phyloP scores from a whole-genome alignment of 371 early-diverging fungal species.

The Mortierella sp. region DNA sequence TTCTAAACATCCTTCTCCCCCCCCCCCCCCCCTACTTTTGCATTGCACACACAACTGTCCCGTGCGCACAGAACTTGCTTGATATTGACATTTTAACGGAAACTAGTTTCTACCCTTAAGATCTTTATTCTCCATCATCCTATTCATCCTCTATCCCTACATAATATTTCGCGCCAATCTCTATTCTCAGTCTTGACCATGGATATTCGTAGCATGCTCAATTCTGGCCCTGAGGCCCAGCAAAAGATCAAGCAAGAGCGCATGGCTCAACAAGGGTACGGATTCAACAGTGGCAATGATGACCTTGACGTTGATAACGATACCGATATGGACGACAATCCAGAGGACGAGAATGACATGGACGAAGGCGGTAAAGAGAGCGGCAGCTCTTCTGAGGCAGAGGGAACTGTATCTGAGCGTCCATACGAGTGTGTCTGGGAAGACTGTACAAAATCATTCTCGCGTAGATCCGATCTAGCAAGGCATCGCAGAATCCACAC shows the following conservation, averaged over 20 bases:
- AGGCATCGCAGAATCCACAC: conserved; percentile 82
- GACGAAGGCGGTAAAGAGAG: conserved; percentile 42
- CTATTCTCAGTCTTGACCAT: conserved; percentile 7
- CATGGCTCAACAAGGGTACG: background rate
- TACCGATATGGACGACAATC: conserved; percentile 22
- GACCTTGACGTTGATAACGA: conserved; percentile 11
- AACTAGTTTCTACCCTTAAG: background rate
- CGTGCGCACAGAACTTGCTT: background rate
- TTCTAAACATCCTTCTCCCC: background rate
- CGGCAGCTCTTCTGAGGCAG: conserved; percentile 48
- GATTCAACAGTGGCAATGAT: background rate
- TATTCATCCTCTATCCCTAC: background rate
- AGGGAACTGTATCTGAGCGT: conserved; percentile 46
- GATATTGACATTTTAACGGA: too few relatives aligned
- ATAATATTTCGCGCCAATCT: background rate
- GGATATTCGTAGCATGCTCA: conserved; percentile 50
- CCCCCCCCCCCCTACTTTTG: too few relatives aligned
- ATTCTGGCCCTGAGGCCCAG: conserved; percentile 42
- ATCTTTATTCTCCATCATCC: background rate
- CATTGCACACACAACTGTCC: background rate
- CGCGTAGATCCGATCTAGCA: conserved; percentile 77
- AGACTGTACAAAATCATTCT: conserved; percentile 74
- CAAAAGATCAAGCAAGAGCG: conserved; percentile 26
- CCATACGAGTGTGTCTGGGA: conserved; percentile 74
- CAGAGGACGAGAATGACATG: conserved; percentile 31